Conservation (phyloP, 257 asterid genomes). For the Ligustrum vulgare region DNA sequence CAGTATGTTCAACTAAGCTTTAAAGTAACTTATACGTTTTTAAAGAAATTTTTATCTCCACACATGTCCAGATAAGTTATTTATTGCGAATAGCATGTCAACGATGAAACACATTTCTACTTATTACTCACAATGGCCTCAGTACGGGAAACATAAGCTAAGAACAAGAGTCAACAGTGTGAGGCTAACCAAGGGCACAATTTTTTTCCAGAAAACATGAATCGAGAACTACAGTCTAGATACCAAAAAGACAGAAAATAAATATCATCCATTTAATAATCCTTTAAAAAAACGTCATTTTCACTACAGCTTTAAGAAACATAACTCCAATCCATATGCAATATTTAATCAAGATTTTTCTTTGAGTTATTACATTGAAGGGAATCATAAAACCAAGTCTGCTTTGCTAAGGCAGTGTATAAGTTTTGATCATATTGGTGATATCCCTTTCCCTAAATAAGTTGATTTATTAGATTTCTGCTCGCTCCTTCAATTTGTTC, state of each 20-base stretch:
- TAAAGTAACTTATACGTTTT: neutral
- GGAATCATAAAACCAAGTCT: neutral
- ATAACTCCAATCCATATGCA: neutral
- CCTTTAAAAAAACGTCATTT: neutral
- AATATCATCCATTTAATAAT: neutral
- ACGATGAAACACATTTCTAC: no score
- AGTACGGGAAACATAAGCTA: no score
- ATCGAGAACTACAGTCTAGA: neutral
- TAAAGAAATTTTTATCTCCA: neutral
- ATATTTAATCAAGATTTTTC: neutral
- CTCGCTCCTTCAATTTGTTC: neutral
- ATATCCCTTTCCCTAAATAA: neutral
- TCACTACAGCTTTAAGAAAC: neutral
- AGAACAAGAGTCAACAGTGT: no score
- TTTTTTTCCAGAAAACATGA: neutral
- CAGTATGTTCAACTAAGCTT: no score
- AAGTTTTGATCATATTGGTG: neutral
- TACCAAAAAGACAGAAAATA: neutral
- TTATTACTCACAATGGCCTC: no score
- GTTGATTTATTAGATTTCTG: neutral
- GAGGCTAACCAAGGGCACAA: neutral
- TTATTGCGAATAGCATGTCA: neutral
- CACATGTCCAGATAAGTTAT: no score
- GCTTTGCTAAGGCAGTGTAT: neutral
- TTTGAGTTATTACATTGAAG: neutral